Conservation (phyloP, 2,329 filamentous ascomycete genomes). For the Aspergillus felis region DNA sequence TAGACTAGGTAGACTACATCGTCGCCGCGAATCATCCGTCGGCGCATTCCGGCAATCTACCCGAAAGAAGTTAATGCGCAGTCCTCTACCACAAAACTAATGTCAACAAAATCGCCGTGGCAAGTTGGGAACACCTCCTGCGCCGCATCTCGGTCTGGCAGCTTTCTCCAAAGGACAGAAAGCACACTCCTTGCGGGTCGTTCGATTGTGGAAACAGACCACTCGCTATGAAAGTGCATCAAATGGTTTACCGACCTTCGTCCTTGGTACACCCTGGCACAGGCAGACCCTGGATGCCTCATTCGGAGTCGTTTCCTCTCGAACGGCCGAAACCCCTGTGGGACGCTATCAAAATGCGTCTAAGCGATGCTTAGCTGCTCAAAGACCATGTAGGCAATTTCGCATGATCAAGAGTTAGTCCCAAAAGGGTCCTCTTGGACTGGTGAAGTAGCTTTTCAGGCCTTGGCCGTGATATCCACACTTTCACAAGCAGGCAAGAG, state of each 20-base stretch:
- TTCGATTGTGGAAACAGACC: neutral
- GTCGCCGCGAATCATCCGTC: neutral
- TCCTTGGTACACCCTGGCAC: neutral
- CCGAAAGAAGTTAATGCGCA: neutral
- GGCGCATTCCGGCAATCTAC: neutral
- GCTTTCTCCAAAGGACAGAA: neutral
- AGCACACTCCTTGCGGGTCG: neutral
- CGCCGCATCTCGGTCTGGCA: neutral
- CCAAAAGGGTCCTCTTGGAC: neutral
- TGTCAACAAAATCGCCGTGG: neutral
- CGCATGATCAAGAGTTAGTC: neutral
- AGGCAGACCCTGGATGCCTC: neutral
- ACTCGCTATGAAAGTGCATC: neutral
- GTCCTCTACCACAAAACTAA: neutral
- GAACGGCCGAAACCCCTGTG: neutral
- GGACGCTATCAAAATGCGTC: neutral
- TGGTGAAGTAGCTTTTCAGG: neutral
- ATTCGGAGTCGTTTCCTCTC: neutral
- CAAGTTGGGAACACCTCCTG: neutral
- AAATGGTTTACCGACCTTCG: neutral
- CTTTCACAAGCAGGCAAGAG: neutral
- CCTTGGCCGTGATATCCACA: neutral
- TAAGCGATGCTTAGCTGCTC: neutral
- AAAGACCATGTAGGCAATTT: neutral
- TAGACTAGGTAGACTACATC: neutral